Conservation (phyloP, 148 eudicot genomes). For the Fagopyrum tataricum region DNA sequence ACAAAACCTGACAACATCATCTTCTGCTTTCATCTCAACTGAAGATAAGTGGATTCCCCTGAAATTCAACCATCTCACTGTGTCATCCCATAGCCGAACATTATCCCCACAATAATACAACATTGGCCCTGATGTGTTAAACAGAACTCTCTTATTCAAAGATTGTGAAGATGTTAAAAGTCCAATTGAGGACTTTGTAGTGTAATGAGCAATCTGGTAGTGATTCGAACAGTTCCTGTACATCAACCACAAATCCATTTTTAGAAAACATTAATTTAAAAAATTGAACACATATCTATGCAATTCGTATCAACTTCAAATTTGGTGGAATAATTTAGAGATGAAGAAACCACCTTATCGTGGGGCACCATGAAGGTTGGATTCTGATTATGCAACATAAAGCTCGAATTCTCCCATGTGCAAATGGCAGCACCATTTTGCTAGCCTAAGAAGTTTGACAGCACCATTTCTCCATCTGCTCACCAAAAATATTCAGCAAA, state of each 20-base stretch:
- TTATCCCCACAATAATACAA: background rate
- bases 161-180: background rate
- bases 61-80: background rate
- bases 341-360: conserved; percentile 2
- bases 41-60: conserved; percentile 17
- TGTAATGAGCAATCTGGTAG: background rate
- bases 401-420: background rate
- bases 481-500: background rate
- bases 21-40: conserved; percentile 50
- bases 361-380: background rate
- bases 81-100: background rate
- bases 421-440: conserved; percentile 8
- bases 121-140: background rate
- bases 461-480: conserved; percentile 8
- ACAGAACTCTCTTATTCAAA: background rate
- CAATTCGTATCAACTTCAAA: background rate
- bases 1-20: conserved; percentile 65
- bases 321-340: background rate
- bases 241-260: background rate
- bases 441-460: background rate
- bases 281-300: background rate
- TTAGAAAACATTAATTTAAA: background rate
- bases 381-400: background rate
- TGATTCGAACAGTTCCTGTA: conserved; percentile 6
- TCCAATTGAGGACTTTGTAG: background rate